Evolutionary conservation across 306 rosid species (phyloP), one percentile per base, ranked within the genome.

Genomic region (Cicer cuneatum): DNA sequence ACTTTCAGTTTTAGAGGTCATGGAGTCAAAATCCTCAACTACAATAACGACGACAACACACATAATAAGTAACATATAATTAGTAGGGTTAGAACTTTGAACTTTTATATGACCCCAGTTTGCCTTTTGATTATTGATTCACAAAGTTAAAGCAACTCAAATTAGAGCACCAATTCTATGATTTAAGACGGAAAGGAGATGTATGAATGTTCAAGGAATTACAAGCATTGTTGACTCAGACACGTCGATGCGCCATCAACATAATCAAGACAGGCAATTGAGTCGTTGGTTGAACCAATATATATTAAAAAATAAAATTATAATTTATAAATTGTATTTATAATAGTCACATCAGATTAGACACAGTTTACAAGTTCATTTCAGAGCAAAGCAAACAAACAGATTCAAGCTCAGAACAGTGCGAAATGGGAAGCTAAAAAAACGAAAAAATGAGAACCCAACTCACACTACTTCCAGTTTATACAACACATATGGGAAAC

Each of bases 1-100:
- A 24, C 78, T 81, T 53, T 86, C 97, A 10, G 38, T 83, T 80
- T 80, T 66, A 7, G 88, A 78, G 62, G 86, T 90, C 96, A 89
- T 89, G 76, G 64, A 81, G 74, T 66, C 87, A 64, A 56, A 78
- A 77, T 67, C 56, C 69, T 75, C 57, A 42, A 58, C 79, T 54
- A 66, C 73, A 63, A 37, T 53, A 71, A 66, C 15, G 42, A 41
- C 21, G 24, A n/a, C 5, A 5, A 33, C 8, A 54, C 41, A 58
- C 64, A 24, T 19, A 56, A 10, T 56, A 19, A 56, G 15, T 56
- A 24, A 56, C 21, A 29, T 6, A 33, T 59, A 13, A 57, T 10
- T 57, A 57, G 15, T 21, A 57, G 9, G 39, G 15, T 5, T 57
- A 57, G 40, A 57, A 35, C 16, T 59, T 33, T 42, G 10, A 33